phyloP scores from a whole-genome alignment of 371 early-diverging fungal species.

The Mucor saturninus region DNA sequence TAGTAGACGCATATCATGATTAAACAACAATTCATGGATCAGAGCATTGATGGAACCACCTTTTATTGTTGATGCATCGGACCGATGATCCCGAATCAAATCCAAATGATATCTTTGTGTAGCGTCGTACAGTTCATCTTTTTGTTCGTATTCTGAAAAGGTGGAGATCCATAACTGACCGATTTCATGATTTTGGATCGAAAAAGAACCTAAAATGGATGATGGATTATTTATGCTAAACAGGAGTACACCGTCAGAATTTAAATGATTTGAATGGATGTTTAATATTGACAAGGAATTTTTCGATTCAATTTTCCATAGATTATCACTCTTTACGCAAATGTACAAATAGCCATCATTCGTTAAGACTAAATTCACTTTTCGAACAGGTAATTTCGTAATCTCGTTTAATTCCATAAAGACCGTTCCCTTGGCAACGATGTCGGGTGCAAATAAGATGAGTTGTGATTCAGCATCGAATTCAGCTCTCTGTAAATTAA shows the following conservation, averaged over 20 bases:
- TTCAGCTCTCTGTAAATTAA: constrained; percentile 11
- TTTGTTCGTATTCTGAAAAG: constrained; percentile 9
- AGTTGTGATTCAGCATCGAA: constrained; percentile 36
- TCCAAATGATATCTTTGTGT: constrained; percentile 26
- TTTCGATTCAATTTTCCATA: constrained; percentile 15
- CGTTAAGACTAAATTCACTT: constrained; percentile 22
- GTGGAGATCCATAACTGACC: constrained; percentile 24
- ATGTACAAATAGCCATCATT: constrained; percentile 7
- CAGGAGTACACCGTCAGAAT: constrained; percentile 15
- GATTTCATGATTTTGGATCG: constrained; percentile 14
- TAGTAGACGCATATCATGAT: constrained; percentile 24
- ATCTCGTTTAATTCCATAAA: constrained; percentile 32
- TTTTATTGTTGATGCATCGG: constrained; percentile 25
- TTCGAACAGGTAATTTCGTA: constrained; percentile 19
- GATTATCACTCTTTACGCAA: background rate
- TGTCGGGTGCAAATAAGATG: constrained; percentile 17
- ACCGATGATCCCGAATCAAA: constrained; percentile 16
- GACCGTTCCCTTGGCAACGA: constrained; percentile 22
- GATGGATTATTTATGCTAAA: constrained; percentile 20
- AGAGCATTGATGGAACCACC: constrained; percentile 70
- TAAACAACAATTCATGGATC: constrained; percentile 67
- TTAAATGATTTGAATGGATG: constrained; percentile 3
- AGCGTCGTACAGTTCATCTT: constrained; percentile 28
- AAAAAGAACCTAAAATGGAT: constrained; percentile 23
- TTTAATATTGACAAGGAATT: constrained; percentile 8